These are phyloP conservation scores for Torulaspora microellipsoides DNA, from an alignment of 805 yeast species.

Conservation along the genomic window DNA sequence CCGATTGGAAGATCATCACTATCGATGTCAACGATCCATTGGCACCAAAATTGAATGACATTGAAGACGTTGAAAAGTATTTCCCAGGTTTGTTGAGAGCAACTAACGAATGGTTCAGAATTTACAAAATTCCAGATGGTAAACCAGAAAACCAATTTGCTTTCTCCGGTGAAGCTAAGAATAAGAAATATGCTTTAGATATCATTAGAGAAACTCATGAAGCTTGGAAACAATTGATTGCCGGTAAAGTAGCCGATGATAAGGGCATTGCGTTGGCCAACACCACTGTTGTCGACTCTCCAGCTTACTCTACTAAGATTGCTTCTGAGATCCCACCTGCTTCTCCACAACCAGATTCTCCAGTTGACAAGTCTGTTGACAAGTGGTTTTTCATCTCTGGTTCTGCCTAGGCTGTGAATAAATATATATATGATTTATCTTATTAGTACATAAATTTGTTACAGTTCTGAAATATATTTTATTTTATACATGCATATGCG, in stretches of 20 bases:
- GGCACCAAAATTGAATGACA: slow-evolving; percentile 79
- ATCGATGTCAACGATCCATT: slow-evolving; percentile 85
- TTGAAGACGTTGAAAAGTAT: slow-evolving; percentile 83
- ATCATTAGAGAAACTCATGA: slow-evolving; percentile 75
- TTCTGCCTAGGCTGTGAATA: slow-evolving; percentile 40
- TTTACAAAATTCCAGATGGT: slow-evolving; percentile 97
- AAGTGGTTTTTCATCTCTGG: slow-evolving; percentile 98
- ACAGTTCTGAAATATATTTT: too few relatives aligned
- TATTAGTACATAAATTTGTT: too few relatives aligned
- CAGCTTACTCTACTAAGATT: slow-evolving; percentile 47
- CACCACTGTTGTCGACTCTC: slow-evolving; percentile 59
- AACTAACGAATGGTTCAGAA: slow-evolving; percentile 97
- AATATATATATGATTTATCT: too few relatives aligned
- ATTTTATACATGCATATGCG: slow-evolving; percentile 37
- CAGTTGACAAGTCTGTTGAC: slow-evolving; percentile 93
- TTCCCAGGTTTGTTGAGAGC: slow-evolving; percentile 92
- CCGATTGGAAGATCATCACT: slow-evolving; percentile 90
- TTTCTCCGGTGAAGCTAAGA: slow-evolving; percentile 89
- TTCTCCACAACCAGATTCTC: slow-evolving; percentile 73
- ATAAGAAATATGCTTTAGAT: slow-evolving; percentile 80
- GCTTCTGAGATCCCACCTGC: slow-evolving; percentile 62
- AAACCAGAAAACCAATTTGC: slow-evolving; percentile 96
- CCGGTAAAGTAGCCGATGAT: slow-evolving; percentile 54
- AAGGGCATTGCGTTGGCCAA: slow-evolving; percentile 72
- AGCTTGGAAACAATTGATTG: slow-evolving; percentile 76